Evolutionary conservation across 2,329 filamentous ascomycete genomes (phyloP).

Genomic region (Anthostomella pinea): DNA sequence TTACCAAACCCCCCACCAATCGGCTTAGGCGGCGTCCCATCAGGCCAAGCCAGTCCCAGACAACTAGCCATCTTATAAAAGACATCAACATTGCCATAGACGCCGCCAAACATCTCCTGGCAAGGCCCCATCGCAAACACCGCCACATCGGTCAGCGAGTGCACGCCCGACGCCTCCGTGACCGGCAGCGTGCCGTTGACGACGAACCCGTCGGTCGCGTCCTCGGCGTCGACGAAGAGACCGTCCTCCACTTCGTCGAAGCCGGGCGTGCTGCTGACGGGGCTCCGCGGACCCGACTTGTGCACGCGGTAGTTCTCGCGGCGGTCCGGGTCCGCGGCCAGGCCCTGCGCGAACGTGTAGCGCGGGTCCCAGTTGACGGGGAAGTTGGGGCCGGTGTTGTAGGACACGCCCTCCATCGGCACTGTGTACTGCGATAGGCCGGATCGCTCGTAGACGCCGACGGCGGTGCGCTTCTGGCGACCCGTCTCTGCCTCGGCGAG

Average conservation of each 20-base stretch:
- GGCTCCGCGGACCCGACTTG: slow-evolving; percentile 55
- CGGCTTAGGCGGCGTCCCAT: no score
- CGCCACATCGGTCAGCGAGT: slow-evolving; percentile 74
- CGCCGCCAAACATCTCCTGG: slow-evolving; percentile 71
- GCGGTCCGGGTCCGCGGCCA: slow-evolving; percentile 70
- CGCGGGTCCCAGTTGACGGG: slow-evolving; percentile 82
- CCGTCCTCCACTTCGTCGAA: slow-evolving; percentile 50
- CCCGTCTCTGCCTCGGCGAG: slow-evolving; percentile 61
- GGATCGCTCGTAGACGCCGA: slow-evolving; percentile 71
- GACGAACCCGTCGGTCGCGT: slow-evolving; percentile 64
- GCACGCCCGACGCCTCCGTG: slow-evolving; percentile 64
- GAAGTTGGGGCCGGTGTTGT: slow-evolving; percentile 73
- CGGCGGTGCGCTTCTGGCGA: slow-evolving; percentile 70
- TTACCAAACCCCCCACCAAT: no score
- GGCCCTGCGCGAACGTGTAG: slow-evolving; percentile 73
- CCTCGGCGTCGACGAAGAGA: slow-evolving; percentile 66
- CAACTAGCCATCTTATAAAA: slow-evolving; percentile 73
- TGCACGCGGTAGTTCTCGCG: slow-evolving; percentile 74
- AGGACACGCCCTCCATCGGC: slow-evolving; percentile 56
- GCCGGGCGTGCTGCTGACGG: slow-evolving; percentile 54
- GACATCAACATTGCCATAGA: slow-evolving; percentile 68
- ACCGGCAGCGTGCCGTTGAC: slow-evolving; percentile 73
- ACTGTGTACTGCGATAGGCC: slow-evolving; percentile 74
- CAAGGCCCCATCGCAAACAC: slow-evolving; percentile 79
- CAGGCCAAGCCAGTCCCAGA: slow-evolving; percentile 50